Conservation (phyloP, 129 eudicot species). For the Flaveria ramosissima region DNA sequence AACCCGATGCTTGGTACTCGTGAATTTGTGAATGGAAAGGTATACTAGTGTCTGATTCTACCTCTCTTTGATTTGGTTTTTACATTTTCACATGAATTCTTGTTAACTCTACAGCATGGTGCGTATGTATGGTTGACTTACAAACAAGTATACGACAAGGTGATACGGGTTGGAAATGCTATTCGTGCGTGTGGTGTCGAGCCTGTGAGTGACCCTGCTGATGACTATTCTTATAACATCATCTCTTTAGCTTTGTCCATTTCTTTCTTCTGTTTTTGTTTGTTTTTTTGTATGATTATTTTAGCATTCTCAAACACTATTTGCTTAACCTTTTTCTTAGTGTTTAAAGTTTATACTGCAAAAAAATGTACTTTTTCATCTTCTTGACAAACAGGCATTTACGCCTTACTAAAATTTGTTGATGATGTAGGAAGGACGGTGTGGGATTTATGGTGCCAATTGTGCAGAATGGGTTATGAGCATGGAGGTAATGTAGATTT, state of each 20-base stretch:
- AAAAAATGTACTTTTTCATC: no score
- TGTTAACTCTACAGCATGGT: slow-evolving; percentile 59
- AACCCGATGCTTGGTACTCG: slow-evolving; percentile 92
- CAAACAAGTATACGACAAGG: slow-evolving; percentile 81
- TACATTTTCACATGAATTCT: neutral
- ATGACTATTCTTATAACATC: slow-evolving; percentile 9
- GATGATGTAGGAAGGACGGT: slow-evolving; percentile 66
- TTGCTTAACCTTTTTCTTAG: neutral
- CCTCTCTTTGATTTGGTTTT: slow-evolving; percentile 10
- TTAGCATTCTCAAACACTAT: neutral
- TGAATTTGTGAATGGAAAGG: slow-evolving; percentile 80
- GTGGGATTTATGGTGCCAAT: slow-evolving; percentile 95
- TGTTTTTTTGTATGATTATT: neutral
- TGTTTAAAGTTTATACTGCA: neutral
- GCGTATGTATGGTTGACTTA: slow-evolving; percentile 80
- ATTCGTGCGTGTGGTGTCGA: slow-evolving; percentile 76
- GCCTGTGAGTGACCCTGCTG: slow-evolving; percentile 52
- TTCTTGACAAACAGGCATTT: no score
- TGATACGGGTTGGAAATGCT: slow-evolving; percentile 69
- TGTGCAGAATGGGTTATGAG: slow-evolving; percentile 86
- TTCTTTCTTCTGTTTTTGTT: neutral
- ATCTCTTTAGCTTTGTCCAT: neutral
- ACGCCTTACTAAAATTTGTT: slow-evolving; percentile 4
- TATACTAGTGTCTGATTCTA: slow-evolving; percentile 25
- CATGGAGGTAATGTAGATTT: slow-evolving; percentile 66